phyloP scores from a whole-genome alignment of 257 asterid species.

The Galeopsis tetrahit region DNA sequence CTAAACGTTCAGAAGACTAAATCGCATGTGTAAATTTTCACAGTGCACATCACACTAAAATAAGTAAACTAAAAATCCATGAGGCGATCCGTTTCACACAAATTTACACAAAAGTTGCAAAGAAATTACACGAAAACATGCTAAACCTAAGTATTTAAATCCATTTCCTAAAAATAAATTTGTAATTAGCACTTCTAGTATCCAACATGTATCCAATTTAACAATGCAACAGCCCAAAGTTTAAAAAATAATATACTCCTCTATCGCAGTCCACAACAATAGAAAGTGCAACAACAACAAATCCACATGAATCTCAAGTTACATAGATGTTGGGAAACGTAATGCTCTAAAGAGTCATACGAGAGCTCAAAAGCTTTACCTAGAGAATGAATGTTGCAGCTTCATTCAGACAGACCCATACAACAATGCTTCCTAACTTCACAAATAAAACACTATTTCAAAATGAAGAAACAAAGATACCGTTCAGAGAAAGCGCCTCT shows the following conservation, averaged over 20 bases:
- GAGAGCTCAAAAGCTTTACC: slow-evolving; percentile 12
- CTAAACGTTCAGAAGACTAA: no score
- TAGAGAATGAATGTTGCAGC: slow-evolving; percentile 27
- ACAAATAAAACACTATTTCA: slow-evolving; percentile 22
- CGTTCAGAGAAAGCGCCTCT: slow-evolving; percentile 31
- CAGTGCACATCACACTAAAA: no score
- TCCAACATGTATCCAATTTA: no score
- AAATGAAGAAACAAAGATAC: slow-evolving; percentile 28
- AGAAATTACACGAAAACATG: no score
- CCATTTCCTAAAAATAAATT: no score
- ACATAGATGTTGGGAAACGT: slow-evolving; percentile 9
- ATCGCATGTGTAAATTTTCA: no score
- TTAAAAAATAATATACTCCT: not conserved
- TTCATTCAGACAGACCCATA: slow-evolving; percentile 32
- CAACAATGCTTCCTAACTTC: slow-evolving; percentile 30
- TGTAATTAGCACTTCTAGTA: no score
- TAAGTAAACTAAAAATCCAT: no score
- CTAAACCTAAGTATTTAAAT: no score
- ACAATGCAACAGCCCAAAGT: not conserved
- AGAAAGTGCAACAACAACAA: slow-evolving; percentile 3
- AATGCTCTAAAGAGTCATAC: slow-evolving; percentile 18
- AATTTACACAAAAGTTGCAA: no score
- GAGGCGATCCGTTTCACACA: no score
- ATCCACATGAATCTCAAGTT: slow-evolving; percentile 29
- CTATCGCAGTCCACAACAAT: not conserved